phyloP scores from a whole-genome alignment of 257 asterid genomes.

The Petrea volubilis region DNA sequence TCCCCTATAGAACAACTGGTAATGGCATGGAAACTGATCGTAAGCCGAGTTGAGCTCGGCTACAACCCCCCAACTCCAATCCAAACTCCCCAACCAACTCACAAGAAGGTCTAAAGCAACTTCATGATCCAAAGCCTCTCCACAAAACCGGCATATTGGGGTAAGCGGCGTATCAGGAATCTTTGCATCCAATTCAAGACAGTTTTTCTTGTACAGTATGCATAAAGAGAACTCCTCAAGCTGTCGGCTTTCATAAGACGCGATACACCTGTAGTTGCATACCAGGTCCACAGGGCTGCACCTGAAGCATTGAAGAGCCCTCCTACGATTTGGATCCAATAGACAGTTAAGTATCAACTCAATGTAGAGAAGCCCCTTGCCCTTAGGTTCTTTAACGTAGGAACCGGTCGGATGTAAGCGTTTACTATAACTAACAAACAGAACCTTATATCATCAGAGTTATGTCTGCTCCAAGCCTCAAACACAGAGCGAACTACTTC shows the following conservation, averaged over 20 bases:
- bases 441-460: slow-evolving; percentile 86
- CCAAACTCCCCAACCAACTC: slow-evolving; percentile 80
- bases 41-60: slow-evolving; percentile 97
- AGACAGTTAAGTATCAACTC: slow-evolving; percentile 80
- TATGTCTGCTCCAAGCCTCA: slow-evolving; percentile 83
- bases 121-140: slow-evolving; percentile 56
- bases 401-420: slow-evolving; percentile 77
- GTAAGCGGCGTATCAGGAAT: slow-evolving; percentile 74
- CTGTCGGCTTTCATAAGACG: slow-evolving; percentile 75
- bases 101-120: slow-evolving; percentile 88
- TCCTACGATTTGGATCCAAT: slow-evolving; percentile 75
- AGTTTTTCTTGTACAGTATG: slow-evolving; percentile 79
- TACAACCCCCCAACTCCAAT: slow-evolving; percentile 97
- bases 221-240: slow-evolving; percentile 86
- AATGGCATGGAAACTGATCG: slow-evolving; percentile 96
- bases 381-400: slow-evolving; percentile 67
- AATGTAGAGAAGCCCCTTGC: slow-evolving; percentile 85
- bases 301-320: slow-evolving; percentile 82
- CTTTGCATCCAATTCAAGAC: slow-evolving; percentile 77
- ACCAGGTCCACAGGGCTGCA: slow-evolving; percentile 97
- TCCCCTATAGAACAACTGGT: slow-evolving; percentile 86
- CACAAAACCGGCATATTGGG: slow-evolving; percentile 66
- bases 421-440: slow-evolving; percentile 75
- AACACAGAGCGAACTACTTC: slow-evolving; percentile 53
- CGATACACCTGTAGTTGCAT: slow-evolving; percentile 82